Base-by-base conservation (phyloP, 306 rosid genomes). In the Abrus precatorius region DNA sequence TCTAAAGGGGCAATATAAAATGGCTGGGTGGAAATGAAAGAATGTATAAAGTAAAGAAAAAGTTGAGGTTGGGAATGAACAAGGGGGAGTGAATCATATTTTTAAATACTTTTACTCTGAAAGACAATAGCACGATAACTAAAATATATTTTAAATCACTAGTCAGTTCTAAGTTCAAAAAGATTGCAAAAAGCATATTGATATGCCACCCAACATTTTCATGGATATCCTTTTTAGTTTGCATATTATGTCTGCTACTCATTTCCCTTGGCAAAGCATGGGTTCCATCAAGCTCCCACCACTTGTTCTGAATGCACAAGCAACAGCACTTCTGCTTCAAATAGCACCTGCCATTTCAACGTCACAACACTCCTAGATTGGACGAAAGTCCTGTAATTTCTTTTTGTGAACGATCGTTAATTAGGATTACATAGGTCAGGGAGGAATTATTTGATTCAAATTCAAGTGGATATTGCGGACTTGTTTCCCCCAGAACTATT, bases 401-500 rank as follows among this genome's bases (percentile, higher is more conserved):
- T n/a, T 54, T 20, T 52, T 11, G 9, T 49, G 65, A 71, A 71
- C 3, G 65, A 20, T 20, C 20, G 20, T 20, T 20, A 20, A 60
- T 27, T 5, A 61, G 8, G 72, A 61, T 40, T 80, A 80, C 20
- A 11, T 1, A 3, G 77, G 77, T 0, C 77, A 69, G 43, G 53
- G 4, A 36, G 4, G 40, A 36, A 83, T 83, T 13, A 52, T 44
- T 44, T 44, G 7, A 44, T 44, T 44, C 48, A 44, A 5, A 1
- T 5, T 2, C 48, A 8, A 44, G 1, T 44, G 48, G 48, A 44
- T 5, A 74, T 68, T 76, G 65, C 57, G 61, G 87, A 85, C 87
- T 2, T 62, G 82, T 85, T 68, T 56, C 48, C 74, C 1, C 6
- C 77, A 57, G 85, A 81, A 36, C 56, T 81, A n/a, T 12, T 81